Conservation (phyloP, 176 grass and related monocot genomes). For the maize (Zea mays) region Zm-B73-REFERENCE-NAM-5.0 NC_050097.1:9358501-9359000, state of each 20-base stretch:
- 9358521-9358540: constrained; percentile 92
- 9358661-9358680: constrained; percentile 75
- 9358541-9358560: constrained; percentile 90
- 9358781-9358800: background rate
- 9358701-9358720: constrained; percentile 96
- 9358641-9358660: background rate
- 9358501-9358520: constrained; percentile 69
- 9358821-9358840: constrained; percentile 90
- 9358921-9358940: constrained; percentile 61
- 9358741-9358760: background rate
- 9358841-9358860: constrained; percentile 98
- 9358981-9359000: background rate
- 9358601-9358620: background rate
- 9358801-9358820: constrained; percentile 98
- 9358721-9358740: constrained; percentile 39
- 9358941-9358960: constrained; percentile 23
- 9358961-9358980: background rate
- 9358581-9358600: constrained; percentile 71
- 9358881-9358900: constrained; percentile 62
- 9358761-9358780: background rate
- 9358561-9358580: constrained; percentile 83
- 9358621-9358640: constrained; percentile 5
- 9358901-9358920: constrained; percentile 85
- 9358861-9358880: constrained; percentile 73
- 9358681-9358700: constrained; percentile 74